Percentiles rank a stretch among this genome's conserved stretches.
Evolutionary conservation across 208 protist species (phyloP).

Genomic region (Novymonas esmeraldas): DNA sequence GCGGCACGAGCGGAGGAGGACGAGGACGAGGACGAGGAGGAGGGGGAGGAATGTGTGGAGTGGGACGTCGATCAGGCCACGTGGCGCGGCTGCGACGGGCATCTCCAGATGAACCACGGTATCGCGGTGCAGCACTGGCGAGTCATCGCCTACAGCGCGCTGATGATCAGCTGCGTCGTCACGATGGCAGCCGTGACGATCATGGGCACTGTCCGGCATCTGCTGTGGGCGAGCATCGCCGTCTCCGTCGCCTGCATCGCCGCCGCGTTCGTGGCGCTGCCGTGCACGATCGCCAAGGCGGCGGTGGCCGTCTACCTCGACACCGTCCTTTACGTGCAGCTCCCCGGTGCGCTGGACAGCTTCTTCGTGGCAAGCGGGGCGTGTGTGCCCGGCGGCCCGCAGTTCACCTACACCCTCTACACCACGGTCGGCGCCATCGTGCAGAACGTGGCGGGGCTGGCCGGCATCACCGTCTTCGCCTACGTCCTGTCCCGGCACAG

Average conservation of each 20-base stretch:
- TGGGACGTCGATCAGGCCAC: slow-evolving; percentile 14
- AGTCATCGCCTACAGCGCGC: slow-evolving; percentile 39
- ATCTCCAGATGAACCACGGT: slow-evolving; percentile 59
- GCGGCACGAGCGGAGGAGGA: not conserved
- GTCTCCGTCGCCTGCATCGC: slow-evolving; percentile 31
- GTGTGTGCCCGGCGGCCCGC: slow-evolving; percentile 47
- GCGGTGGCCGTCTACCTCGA: slow-evolving; percentile 48
- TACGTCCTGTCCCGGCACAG: slow-evolving; percentile 51
- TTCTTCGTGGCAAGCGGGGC: slow-evolving; percentile 46
- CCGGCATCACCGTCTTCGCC: slow-evolving; percentile 43
- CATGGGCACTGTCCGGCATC: slow-evolving; percentile 17
- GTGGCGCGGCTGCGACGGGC: slow-evolving; percentile 36
- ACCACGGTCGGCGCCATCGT: slow-evolving; percentile 45
- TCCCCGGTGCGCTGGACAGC: slow-evolving; percentile 36
- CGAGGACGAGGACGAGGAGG: not conserved
- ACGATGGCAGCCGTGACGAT: slow-evolving; percentile 36
- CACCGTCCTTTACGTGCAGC: slow-evolving; percentile 39
- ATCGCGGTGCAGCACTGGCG: slow-evolving; percentile 39
- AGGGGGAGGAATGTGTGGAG: slow-evolving; percentile 1
- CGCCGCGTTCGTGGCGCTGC: slow-evolving; percentile 46
- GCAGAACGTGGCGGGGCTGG: slow-evolving; percentile 30
- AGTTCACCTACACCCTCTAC: slow-evolving; percentile 67
- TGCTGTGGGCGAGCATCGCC: slow-evolving; percentile 25
- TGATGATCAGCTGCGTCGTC: slow-evolving; percentile 44
- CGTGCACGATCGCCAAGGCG: slow-evolving; percentile 47